Percentiles rank a stretch among this genome's conserved stretches.
Evolutionary conservation across 2,329 filamentous ascomycete genomes (phyloP).

Genomic region (Claviceps africana): DNA sequence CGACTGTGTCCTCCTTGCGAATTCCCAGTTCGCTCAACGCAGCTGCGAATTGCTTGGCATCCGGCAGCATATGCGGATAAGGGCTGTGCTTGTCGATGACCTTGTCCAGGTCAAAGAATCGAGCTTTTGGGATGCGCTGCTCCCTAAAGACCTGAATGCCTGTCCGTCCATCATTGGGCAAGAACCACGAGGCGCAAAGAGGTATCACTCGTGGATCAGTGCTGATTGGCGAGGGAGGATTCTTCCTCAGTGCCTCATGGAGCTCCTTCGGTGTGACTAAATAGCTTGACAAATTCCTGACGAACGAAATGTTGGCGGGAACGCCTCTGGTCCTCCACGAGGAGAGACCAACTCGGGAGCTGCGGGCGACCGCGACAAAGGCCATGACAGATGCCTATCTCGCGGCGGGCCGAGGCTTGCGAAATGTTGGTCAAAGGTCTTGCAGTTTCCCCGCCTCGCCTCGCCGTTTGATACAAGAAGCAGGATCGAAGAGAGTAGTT

Average conservation of each 20-base stretch:
- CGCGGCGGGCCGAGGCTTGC: not conserved
- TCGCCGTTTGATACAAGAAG: not conserved
- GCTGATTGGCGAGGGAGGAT: conserved; percentile 64
- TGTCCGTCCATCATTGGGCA: conserved; percentile 77
- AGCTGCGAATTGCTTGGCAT: conserved; percentile 62
- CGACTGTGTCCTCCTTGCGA: conserved; percentile 71
- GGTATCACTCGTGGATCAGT: conserved; percentile 74
- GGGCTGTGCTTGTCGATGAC: conserved; percentile 76
- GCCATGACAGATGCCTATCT: conserved; percentile 22
- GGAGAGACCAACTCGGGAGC: conserved; percentile 25
- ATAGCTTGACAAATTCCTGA: conserved; percentile 55
- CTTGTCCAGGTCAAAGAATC: conserved; percentile 93
- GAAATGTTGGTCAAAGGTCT: not conserved
- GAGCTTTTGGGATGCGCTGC: conserved; percentile 72
- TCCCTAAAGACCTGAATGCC: conserved; percentile 71
- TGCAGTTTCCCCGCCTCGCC: not conserved
- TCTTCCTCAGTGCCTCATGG: conserved; percentile 66
- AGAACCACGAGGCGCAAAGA: conserved; percentile 88
- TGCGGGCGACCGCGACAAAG: conserved; percentile 27
- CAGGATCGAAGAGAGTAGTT: not conserved
- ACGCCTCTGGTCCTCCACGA: conserved; percentile 21
- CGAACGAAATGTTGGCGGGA: conserved; percentile 15
- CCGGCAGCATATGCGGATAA: conserved; percentile 94
- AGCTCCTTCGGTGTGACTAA: conserved; percentile 78
- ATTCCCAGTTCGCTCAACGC: conserved; percentile 87